A percentile compares a stretch with the other conserved stretches of the same genome.
These are phyloP conservation scores for Xylaria intraflava DNA, from an alignment of 495 filamentous ascomycete species.

Conservation along the genomic window DNA sequence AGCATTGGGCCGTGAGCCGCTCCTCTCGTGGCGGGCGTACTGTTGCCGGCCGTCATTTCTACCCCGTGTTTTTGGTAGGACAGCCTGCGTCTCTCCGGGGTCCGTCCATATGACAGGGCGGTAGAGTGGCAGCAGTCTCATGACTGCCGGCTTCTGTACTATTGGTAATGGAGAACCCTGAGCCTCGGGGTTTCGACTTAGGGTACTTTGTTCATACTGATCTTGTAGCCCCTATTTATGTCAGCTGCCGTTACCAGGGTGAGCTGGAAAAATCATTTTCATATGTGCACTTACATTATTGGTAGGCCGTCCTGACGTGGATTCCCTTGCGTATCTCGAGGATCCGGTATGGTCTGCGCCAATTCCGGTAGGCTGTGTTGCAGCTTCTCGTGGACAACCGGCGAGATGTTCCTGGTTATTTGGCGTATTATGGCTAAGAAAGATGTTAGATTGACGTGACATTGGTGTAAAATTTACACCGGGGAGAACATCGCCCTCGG, in stretches of 20 bases:
- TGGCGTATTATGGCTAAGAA: neutral
- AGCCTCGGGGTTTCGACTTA: neutral
- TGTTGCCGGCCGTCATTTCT: neutral
- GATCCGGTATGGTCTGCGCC: neutral
- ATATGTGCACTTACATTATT: neutral
- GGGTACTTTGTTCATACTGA: neutral
- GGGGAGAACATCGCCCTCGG: neutral
- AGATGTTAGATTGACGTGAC: neutral
- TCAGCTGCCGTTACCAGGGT: neutral
- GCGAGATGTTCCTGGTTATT: neutral
- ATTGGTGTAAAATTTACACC: neutral
- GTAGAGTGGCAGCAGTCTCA: neutral
- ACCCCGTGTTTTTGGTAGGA: neutral
- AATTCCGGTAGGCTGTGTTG: neutral
- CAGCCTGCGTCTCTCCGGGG: too few relatives aligned
- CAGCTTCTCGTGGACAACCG: neutral
- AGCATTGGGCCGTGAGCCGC: neutral
- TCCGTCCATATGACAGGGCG: neutral
- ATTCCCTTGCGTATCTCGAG: neutral
- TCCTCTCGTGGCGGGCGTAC: neutral
- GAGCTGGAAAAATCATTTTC: neutral
- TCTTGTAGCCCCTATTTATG: neutral
- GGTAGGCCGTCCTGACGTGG: neutral
- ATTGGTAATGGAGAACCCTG: neutral
- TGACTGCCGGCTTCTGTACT: neutral